Percentiles rank a stretch among this genome's conserved stretches.
These are phyloP conservation scores for Eucalyptus fibrosa DNA, from an alignment of 345 rosid species.

Conservation along the genomic window DNA sequence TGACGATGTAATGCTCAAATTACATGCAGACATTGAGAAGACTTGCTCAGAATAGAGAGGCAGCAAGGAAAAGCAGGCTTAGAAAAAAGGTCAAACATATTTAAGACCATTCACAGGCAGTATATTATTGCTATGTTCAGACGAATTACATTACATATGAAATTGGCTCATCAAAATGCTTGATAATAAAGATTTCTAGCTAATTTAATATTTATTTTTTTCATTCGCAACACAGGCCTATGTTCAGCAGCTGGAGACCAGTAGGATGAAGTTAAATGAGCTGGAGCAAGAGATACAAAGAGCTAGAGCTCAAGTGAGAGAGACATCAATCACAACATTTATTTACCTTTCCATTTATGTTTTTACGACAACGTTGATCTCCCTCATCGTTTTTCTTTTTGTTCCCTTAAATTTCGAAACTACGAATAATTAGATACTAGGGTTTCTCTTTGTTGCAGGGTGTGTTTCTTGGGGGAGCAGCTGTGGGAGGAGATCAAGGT, in stretches of 20 bases:
- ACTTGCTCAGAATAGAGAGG: slow-evolving; percentile 99
- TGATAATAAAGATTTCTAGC: neutral
- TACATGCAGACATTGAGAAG: slow-evolving; percentile 65
- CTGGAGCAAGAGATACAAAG: slow-evolving; percentile 32
- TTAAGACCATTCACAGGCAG: neutral
- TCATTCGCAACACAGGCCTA: slow-evolving; percentile 26
- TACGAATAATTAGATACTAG: neutral
- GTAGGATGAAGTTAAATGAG: slow-evolving; percentile 26
- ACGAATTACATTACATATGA: neutral
- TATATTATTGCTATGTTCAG: neutral
- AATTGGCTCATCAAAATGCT: neutral
- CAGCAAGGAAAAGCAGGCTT: slow-evolving; percentile 96
- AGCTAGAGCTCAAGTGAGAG: slow-evolving; percentile 22
- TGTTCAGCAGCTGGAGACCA: slow-evolving; percentile 40
- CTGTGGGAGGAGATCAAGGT: neutral
- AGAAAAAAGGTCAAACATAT: slow-evolving; percentile 60
- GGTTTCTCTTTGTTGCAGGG: neutral
- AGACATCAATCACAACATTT: neutral
- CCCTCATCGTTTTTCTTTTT: neutral
- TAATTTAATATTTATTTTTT: neutral
- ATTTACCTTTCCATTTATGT: neutral
- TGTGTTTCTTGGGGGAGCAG: neutral
- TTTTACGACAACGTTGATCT: neutral
- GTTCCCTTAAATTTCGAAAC: neutral
- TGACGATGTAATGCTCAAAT: neutral